Base-by-base conservation (phyloP, 2,329 filamentous ascomycete genomes). In the Colletotrichum sp. region DNA sequence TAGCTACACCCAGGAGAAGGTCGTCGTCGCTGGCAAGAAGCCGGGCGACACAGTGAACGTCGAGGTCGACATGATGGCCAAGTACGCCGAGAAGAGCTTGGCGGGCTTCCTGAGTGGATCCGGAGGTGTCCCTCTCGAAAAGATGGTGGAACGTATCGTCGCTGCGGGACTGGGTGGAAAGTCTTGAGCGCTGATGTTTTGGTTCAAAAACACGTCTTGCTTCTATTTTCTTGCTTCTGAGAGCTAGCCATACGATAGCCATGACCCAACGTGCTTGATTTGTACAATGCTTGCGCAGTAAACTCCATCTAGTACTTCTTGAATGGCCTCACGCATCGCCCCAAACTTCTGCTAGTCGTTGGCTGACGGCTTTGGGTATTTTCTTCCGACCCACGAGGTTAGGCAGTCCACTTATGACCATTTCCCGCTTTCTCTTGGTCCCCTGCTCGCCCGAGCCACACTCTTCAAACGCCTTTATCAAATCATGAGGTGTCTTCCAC, bases 1-100 rank as follows among this genome's bases (percentile, higher is more conserved):
- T 84, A 92, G 95, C 10, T 99, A 99, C 85, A 98, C 97, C 13
- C 97, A 99, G 87, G 95, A 96, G 85, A 95, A 95, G 85, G 93
- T 99, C 18, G 94, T 98, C 18, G 92, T 95, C 78, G 95, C 95
- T 4, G 88, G 88, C 68, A 98, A 98, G 90, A 89, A 91, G 85
- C 86, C 90, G 34, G 96, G 96, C 4, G 95, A 98, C 8, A 91
- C 93, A 66, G 95, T 98, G 77, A 98, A 98, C 82, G 91, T 98
- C 44, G 96, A 98, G 88, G 96, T 98, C 70, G 96, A 98, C 83
- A 95, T 98, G 88, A 90, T 93, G 87, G 92, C 91, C 68, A 96
- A 96, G 87, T 96, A 96, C 81, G 94, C 95, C 3, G 94, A 96
- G 88, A 98, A 98, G 91, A 96, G 95, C 78, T 92, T 98, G 72